These are phyloP conservation scores for Rhizopogon vinicolor DNA, from an alignment of 768 basidiomycete species.

Conservation along the genomic window DNA sequence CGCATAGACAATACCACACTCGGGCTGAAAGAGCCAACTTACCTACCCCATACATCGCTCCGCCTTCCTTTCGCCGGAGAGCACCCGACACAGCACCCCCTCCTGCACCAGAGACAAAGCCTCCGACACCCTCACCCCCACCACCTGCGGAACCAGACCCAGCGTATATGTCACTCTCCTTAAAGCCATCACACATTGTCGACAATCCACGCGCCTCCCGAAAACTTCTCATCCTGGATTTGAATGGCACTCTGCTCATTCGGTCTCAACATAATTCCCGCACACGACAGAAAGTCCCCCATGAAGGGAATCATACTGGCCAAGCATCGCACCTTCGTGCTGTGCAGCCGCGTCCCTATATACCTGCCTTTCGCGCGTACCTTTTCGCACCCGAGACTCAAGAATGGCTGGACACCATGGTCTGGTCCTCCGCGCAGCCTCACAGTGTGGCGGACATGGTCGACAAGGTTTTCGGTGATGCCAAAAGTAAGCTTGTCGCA, in stretches of 20 bases:
- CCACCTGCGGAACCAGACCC: conserved; percentile 23
- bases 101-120: neutral
- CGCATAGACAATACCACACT: neutral
- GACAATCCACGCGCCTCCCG: conserved; percentile 28
- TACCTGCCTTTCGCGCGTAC: conserved; percentile 56
- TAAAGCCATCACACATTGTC: conserved; percentile 21
- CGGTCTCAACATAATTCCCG: conserved; percentile 42
- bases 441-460: conserved; percentile 79
- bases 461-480: conserved; percentile 46
- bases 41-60: conserved; percentile 3
- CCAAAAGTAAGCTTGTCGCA: conserved; percentile 42
- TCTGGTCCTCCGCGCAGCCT: conserved; percentile 87
- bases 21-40: neutral
- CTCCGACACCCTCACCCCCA: conserved; percentile 5
- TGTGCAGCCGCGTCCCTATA: conserved; percentile 61
- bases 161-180: conserved; percentile 31
- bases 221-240: conserved; percentile 71
- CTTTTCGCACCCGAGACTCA: conserved; percentile 57
- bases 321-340: conserved; percentile 25
- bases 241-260: conserved; percentile 70
- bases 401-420: conserved; percentile 76
- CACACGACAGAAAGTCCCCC: conserved; percentile 6
- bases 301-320: neutral
- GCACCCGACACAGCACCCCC: conserved; percentile 3
- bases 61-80: conserved; percentile 6